A percentile compares a stretch with the other conserved stretches of the same genome.
Conservation (phyloP, 371 early-diverging fungal species). For the Rhizopus arrhizus region DNA sequence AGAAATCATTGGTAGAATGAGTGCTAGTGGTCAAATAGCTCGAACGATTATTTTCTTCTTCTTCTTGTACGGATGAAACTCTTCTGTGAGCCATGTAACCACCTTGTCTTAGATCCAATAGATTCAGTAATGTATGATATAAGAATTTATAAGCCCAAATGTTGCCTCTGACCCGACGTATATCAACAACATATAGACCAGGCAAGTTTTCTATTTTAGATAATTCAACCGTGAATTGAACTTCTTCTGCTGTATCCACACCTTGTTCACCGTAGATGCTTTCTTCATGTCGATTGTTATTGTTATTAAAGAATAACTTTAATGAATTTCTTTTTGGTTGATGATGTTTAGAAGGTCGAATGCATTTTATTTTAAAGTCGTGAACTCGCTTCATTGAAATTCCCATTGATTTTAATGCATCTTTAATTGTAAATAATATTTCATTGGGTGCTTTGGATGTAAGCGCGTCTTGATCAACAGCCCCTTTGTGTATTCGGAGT, state of each 20-base stretch:
- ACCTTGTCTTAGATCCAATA: slow-evolving; percentile 57
- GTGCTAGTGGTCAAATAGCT: slow-evolving; percentile 29
- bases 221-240: slow-evolving; percentile 84
- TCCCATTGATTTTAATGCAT: slow-evolving; percentile 45
- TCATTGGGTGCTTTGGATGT: slow-evolving; percentile 74
- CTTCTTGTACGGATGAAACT: background rate
- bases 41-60: slow-evolving; percentile 15
- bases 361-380: slow-evolving; percentile 69
- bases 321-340: slow-evolving; percentile 18
- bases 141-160: slow-evolving; percentile 91
- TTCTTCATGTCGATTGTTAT: background rate
- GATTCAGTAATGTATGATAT: slow-evolving; percentile 71
- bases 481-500: slow-evolving; percentile 75
- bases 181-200: slow-evolving; percentile 86
- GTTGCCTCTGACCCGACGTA: slow-evolving; percentile 87
- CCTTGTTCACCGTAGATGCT: slow-evolving; percentile 92
- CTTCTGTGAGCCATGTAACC: slow-evolving; percentile 35
- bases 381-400: slow-evolving; percentile 42
- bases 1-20: slow-evolving; percentile 1
- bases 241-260: slow-evolving; percentile 81
- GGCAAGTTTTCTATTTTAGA: slow-evolving; percentile 86
- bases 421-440: slow-evolving; percentile 64
- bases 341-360: slow-evolving; percentile 41
- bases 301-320: slow-evolving; percentile 11
- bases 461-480: slow-evolving; percentile 75